Evolutionary conservation across 805 yeast species (phyloP).

Genomic region (Sugiyamaella mastotermitis): DNA sequence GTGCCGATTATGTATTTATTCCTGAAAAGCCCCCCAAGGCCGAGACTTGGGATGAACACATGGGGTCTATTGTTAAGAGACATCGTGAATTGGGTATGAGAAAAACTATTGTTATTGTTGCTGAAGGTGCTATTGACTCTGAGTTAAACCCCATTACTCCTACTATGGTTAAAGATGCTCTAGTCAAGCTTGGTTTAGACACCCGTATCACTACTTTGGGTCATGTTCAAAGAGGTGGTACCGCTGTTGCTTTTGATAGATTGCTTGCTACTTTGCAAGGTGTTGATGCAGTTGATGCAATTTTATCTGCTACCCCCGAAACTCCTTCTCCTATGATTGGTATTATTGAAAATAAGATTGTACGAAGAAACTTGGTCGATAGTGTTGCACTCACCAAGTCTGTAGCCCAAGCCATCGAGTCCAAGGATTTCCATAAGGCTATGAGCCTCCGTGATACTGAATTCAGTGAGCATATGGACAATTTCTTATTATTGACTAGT

Average conservation of each 20-base stretch:
- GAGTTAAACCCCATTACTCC: conserved; percentile 77
- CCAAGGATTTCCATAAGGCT: conserved; percentile 77
- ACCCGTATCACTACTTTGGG: conserved; percentile 94
- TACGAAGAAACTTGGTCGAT: conserved; percentile 78
- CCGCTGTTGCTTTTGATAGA: conserved; percentile 94
- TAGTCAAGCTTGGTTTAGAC: conserved; percentile 82
- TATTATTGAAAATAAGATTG: conserved; percentile 77
- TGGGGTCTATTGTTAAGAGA: conserved; percentile 65
- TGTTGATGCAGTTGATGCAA: conserved; percentile 94
- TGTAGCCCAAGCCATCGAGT: conserved; percentile 84
- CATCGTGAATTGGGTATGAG: conserved; percentile 87
- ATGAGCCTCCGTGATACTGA: conserved; percentile 83
- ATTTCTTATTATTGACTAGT: conserved; percentile 64
- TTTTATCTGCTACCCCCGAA: conserved; percentile 77
- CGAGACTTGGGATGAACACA: conserved; percentile 71
- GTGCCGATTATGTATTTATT: conserved; percentile 89
- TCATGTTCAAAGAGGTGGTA: conserved; percentile 98
- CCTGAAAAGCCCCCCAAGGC: conserved; percentile 88
- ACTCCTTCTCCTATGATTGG: conserved; percentile 96
- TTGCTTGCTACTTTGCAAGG: conserved; percentile 92
- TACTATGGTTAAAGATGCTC: conserved; percentile 71
- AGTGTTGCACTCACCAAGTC: conserved; percentile 81
- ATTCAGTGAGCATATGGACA: conserved; percentile 71
- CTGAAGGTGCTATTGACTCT: conserved; percentile 92
- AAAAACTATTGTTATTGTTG: conserved; percentile 92